phyloP scores from a whole-genome alignment of 2,329 filamentous ascomycete genomes.

The Bipolaris oryzae region DNA sequence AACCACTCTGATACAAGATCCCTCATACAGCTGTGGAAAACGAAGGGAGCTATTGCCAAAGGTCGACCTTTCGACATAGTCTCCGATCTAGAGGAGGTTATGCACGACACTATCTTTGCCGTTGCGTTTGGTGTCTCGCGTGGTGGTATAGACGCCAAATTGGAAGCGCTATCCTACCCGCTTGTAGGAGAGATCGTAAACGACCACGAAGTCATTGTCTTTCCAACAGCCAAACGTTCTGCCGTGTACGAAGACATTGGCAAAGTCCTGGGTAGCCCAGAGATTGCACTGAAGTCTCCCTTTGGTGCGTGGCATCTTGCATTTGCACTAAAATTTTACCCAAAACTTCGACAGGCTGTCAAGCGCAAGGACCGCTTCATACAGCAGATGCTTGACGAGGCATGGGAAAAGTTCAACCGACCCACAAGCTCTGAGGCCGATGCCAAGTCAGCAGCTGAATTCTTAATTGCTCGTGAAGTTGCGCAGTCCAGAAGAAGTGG shows the following conservation, averaged over 20 bases:
- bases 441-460: neutral
- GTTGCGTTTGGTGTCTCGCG: neutral
- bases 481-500: neutral
- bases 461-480: neutral
- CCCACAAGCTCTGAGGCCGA: neutral
- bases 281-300: neutral
- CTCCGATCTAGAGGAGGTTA: neutral
- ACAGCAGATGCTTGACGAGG: neutral
- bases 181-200: neutral
- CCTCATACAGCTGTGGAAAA: neutral
- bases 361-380: neutral
- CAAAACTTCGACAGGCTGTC: neutral
- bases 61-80: neutral
- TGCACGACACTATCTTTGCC: neutral
- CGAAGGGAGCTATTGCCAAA: neutral
- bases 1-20: neutral
- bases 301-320: neutral
- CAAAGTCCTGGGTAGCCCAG: neutral
- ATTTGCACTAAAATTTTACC: neutral
- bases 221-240: neutral
- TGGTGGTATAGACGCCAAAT: neutral
- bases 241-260: neutral
- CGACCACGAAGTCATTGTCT: neutral
- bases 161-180: neutral
- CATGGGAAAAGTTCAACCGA: neutral